Evolutionary conservation across 2,329 filamentous ascomycete species (phyloP).

Genomic region (Didymella keratinophila): DNA sequence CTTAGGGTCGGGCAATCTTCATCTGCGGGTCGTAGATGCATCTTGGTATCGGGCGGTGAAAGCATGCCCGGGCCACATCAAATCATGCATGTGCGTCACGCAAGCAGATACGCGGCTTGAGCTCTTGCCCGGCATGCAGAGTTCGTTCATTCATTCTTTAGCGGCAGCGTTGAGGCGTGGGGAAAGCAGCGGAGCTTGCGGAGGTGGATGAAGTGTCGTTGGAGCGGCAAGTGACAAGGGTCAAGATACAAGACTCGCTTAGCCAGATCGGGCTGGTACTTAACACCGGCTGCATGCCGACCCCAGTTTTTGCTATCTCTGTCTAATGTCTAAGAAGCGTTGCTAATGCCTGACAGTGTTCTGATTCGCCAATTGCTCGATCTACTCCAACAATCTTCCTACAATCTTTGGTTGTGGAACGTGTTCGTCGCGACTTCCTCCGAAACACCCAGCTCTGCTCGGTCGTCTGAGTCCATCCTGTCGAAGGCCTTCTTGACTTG

Average conservation of each 20-base stretch:
- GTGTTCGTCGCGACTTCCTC: slow-evolving; percentile 30
- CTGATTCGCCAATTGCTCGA: slow-evolving; percentile 9
- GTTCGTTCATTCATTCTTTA: slow-evolving; percentile 16
- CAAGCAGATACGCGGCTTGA: background rate
- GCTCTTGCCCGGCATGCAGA: background rate
- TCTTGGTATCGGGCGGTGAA: slow-evolving; percentile 20
- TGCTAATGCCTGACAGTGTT: slow-evolving; percentile 25
- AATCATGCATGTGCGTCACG: background rate
- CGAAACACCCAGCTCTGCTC: slow-evolving; percentile 50
- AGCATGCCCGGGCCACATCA: background rate
- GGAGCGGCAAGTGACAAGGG: slow-evolving; percentile 24
- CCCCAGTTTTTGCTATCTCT: slow-evolving; percentile 30
- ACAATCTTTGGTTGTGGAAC: slow-evolving; percentile 23
- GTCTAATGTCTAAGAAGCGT: slow-evolving; percentile 35
- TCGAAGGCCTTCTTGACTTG: slow-evolving; percentile 76
- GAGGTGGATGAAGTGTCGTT: slow-evolving; percentile 32
- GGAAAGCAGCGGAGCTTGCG: slow-evolving; percentile 27
- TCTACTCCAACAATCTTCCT: slow-evolving; percentile 11
- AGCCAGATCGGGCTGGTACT: slow-evolving; percentile 33
- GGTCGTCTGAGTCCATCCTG: slow-evolving; percentile 67
- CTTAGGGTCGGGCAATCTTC: slow-evolving; percentile 8
- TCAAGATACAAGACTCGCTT: slow-evolving; percentile 33
- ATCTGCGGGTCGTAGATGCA: slow-evolving; percentile 14
- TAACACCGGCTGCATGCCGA: slow-evolving; percentile 32
- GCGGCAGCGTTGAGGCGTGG: slow-evolving; percentile 24